Percentiles rank a stretch among this genome's conserved stretches.
Evolutionary conservation across 257 asterid species (phyloP).

Genomic region (Capsicum chinense): DNA sequence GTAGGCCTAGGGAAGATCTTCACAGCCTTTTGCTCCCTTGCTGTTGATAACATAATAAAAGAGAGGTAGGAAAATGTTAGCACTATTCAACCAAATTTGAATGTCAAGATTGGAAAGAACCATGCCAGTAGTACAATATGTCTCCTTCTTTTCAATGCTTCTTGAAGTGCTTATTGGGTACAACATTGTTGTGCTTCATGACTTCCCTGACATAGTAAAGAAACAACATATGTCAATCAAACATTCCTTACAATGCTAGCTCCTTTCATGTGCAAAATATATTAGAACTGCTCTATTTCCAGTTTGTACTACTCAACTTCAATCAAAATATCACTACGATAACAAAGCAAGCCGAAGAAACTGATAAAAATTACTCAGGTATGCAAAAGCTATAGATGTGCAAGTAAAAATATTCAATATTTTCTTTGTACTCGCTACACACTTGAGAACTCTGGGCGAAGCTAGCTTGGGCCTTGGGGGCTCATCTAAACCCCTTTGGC

Average conservation of each 20-base stretch:
- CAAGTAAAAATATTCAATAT: no score
- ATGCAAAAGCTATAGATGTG: no score
- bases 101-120: neutral
- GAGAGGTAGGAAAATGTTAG: neutral
- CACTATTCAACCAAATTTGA: neutral
- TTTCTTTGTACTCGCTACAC: no score
- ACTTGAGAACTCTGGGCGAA: no score
- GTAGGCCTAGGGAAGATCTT: slow-evolving; percentile 45
- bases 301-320: neutral
- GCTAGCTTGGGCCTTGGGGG: no score
- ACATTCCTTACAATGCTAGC: neutral
- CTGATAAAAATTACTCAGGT: neutral
- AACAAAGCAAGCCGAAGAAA: neutral
- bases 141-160: slow-evolving; percentile 48
- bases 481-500: no score
- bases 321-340: neutral
- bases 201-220: slow-evolving; percentile 30
- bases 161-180: slow-evolving; percentile 45
- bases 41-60: slow-evolving; percentile 29
- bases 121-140: neutral
- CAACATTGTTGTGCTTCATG: slow-evolving; percentile 48
- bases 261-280: neutral
- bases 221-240: neutral
- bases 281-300: neutral
- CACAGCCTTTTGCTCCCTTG: slow-evolving; percentile 44